These are phyloP conservation scores for Phoma sp. DNA, from an alignment of 2,329 filamentous ascomycete genomes.

Conservation along the genomic window DNA sequence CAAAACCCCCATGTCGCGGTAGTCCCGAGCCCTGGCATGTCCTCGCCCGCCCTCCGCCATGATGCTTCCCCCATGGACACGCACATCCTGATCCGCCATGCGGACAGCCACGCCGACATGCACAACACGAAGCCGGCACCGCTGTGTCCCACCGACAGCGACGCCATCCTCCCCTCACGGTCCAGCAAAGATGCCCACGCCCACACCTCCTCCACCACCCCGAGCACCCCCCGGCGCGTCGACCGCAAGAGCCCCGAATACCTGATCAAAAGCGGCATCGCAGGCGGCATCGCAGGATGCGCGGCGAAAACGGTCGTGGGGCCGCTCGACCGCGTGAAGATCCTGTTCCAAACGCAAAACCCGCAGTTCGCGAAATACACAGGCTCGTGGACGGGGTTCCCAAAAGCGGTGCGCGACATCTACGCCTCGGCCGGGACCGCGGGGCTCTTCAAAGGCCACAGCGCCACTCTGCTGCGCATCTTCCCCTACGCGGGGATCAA, in stretches of 20 bases:
- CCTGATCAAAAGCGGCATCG: constrained; percentile 79
- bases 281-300: constrained; percentile 89
- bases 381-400: constrained; percentile 83
- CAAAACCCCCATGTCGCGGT: constrained; percentile 28
- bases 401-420: constrained; percentile 83
- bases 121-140: constrained; percentile 34
- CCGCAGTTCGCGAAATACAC: constrained; percentile 93
- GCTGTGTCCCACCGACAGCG: constrained; percentile 60
- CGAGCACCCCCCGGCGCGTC: constrained; percentile 52
- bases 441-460: constrained; percentile 92
- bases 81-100: constrained; percentile 39
- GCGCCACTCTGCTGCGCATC: constrained; percentile 88
- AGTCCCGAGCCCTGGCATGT: constrained; percentile 43
- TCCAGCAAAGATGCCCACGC: constrained; percentile 9
- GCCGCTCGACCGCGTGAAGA: constrained; percentile 96
- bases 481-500: constrained; percentile 99
- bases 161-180: constrained; percentile 55
- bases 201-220: constrained; percentile 9
- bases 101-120: constrained; percentile 32
- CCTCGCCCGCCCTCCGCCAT: constrained; percentile 47
- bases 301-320: constrained; percentile 95
- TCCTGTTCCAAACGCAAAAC: constrained; percentile 95
- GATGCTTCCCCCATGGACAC: constrained; percentile 41
- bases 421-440: constrained; percentile 72
- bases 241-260: constrained; percentile 83